Conservation (phyloP, 495 filamentous ascomycete genomes). For the Penicillium lagena region DNA sequence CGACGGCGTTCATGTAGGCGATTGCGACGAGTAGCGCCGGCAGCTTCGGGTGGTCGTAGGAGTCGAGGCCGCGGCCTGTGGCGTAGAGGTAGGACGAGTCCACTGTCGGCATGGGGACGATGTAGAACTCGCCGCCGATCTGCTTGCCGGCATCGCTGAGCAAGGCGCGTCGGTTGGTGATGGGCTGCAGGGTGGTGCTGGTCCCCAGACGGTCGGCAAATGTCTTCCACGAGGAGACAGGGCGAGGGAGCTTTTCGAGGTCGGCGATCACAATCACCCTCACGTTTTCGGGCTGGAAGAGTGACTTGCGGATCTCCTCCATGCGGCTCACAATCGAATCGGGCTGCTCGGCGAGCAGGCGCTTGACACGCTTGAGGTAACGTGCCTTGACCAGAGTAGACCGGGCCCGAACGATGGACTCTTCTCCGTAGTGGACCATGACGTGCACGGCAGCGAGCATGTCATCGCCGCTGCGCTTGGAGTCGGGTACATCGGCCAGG, state of each 20-base stretch:
- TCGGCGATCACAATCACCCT: conserved; percentile 80
- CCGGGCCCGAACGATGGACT: conserved; percentile 69
- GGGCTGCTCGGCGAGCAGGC: conserved; percentile 65
- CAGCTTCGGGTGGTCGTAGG: conserved; percentile 67
- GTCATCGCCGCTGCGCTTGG: conserved; percentile 78
- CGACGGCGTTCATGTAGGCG: conserved; percentile 85
- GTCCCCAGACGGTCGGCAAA: conserved; percentile 48
- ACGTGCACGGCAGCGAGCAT: conserved; percentile 64
- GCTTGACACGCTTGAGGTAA: conserved; percentile 78
- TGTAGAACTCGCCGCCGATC: conserved; percentile 65
- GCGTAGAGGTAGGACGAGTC: conserved; percentile 87
- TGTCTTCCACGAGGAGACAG: conserved; percentile 77
- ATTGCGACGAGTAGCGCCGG: conserved; percentile 82
- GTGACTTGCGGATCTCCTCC: conserved; percentile 62
- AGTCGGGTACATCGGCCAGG: conserved; percentile 85
- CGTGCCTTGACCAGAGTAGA: conserved; percentile 81
- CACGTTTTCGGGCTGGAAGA: conserved; percentile 78
- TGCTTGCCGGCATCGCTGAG: conserved; percentile 65
- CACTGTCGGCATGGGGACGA: conserved; percentile 86
- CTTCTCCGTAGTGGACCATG: conserved; percentile 68
- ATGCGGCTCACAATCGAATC: conserved; percentile 66
- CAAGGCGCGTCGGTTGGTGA: conserved; percentile 52
- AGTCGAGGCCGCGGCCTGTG: conserved; percentile 65
- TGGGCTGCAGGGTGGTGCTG: conserved; percentile 44
- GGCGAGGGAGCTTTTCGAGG: conserved; percentile 64